A percentile compares a stretch with the other conserved stretches of the same genome.
Evolutionary conservation across 371 early-diverging fungal genomes (phyloP).

Genomic region (Cokeromyces recurvatus): DNA sequence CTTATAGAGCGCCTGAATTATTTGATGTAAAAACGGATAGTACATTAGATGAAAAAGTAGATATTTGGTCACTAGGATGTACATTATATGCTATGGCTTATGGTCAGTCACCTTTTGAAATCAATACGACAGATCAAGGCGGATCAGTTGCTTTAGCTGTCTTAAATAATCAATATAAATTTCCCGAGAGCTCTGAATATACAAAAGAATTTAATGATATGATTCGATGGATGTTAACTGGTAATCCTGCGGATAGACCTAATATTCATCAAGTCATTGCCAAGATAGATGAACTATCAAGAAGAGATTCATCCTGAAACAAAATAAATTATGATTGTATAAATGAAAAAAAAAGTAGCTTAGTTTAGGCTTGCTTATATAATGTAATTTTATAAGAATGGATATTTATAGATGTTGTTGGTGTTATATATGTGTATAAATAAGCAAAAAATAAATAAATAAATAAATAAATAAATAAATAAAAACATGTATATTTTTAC

Average conservation of each 20-base stretch:
- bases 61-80: constrained; percentile 81
- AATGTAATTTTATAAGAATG: no score
- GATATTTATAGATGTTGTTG: no score
- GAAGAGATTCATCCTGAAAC: no score
- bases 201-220: constrained; percentile 46
- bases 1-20: constrained; percentile 77
- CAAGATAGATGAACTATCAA: not conserved
- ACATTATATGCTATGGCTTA: constrained; percentile 73
- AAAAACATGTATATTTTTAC: no score
- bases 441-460: no score
- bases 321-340: no score
- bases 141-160: constrained; percentile 74
- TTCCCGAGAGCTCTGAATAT: constrained; percentile 30
- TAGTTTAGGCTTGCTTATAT: no score
- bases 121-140: constrained; percentile 61
- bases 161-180: constrained; percentile 57
- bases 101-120: constrained; percentile 73
- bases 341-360: no score
- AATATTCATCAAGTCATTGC: constrained; percentile 35
- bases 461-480: no score
- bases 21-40: constrained; percentile 72
- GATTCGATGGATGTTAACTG: constrained; percentile 54
- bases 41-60: constrained; percentile 64
- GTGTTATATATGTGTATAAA: no score
- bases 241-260: constrained; percentile 55